Base-by-base conservation (phyloP, 108 stramenopile genomes). In the Cyclotella baltica region DNA sequence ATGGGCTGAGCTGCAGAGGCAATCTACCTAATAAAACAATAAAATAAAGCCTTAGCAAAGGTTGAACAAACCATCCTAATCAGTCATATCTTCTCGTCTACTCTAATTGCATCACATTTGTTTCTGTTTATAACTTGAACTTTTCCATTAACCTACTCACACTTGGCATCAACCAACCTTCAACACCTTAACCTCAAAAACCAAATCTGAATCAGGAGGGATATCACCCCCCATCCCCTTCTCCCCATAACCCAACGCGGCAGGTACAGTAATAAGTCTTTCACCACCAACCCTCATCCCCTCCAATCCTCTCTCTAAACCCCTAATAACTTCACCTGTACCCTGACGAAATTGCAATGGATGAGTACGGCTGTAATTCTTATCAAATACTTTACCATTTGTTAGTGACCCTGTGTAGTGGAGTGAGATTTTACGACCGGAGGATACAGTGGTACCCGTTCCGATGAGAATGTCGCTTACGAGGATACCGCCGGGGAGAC, bases 221-320 rank as follows among this genome's bases (percentile, higher is more conserved):
- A 88, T 88, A 4, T 56, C 62, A 15, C 30, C 53, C 28, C 74
- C 83, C 10, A 67, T 37, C 25, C 80, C 81, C 68, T 88, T 85
- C 47, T 65, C 73, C 22, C 80, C 79, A 67, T 89, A 89, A 1
- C 85, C 88, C 16, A 85, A 46, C n/a, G 51, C 47, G 23, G 83
- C 78, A 20, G 89, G 89, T 23, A 90, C 77, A 6, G 65, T 80
- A 59, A 90, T 86, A 1, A 73, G 25, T 23, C 89, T 31, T 47
- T 84, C 83, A 13, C 86, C 89, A 51, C 87, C 89, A 13, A 67
- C 86, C 50, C 56, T 83, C 89, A 90, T 90, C 30, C 89, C 89
- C 34, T 81, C 80, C 61, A 90, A 62, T 15, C 89, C 89, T 23
- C 84, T 47, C 43, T 90, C 89, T 70, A 90, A 64, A 22, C 89